Base-by-base conservation (phyloP, 495 filamentous ascomycete genomes). In the Aspergillus panamensis region DNA sequence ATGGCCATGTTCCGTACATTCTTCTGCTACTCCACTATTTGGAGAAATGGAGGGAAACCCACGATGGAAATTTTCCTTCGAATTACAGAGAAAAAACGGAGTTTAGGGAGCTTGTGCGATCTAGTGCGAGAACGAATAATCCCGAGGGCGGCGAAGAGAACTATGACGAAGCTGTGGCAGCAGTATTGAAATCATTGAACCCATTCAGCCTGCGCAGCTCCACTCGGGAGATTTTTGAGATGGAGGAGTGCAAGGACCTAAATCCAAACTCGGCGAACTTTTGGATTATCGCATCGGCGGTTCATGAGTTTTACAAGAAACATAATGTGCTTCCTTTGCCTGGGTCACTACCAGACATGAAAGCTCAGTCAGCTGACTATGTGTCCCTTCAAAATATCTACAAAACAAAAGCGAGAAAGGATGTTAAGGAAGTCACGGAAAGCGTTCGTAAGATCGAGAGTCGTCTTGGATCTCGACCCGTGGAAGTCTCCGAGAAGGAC, bases 321-420 rank as follows among this genome's bases (percentile, higher is more conserved):
- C 84, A 96, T 64, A 73, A 77, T 17, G 80, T 84, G 39, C 81
- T 97, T 6, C 94, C 94, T 17, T 75, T 99, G 0, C 88, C 92
- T 3, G 95, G 94, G 45, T 85, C 87, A 17, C 78, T 97, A 13
- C 95, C 94, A 6, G 94, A 99, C 73, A 99, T 99, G 94, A 99
- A 99, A 75, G 91, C 94, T 31, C 84, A 92, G 70, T 96, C 91
- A 17, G 85, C 82, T 48, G 91, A 96, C 61, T 99, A 99, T 74
- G 85, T 97, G 59, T 79, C 85, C 59, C 80, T 99, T 25, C 94
- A 97, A 73, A 96, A 89, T 62, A 84, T 97, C 64, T 98, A 97
- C 83, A 96, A 96, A 72, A 66, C 79, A 21, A 96, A 96, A 68
- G 90, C 95, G 31, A 86, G 87, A 29, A 74, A 81, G 58, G 95